These are phyloP conservation scores for Lizonia empirigonia DNA, from an alignment of 2,329 filamentous ascomycete species.

Conservation along the genomic window DNA sequence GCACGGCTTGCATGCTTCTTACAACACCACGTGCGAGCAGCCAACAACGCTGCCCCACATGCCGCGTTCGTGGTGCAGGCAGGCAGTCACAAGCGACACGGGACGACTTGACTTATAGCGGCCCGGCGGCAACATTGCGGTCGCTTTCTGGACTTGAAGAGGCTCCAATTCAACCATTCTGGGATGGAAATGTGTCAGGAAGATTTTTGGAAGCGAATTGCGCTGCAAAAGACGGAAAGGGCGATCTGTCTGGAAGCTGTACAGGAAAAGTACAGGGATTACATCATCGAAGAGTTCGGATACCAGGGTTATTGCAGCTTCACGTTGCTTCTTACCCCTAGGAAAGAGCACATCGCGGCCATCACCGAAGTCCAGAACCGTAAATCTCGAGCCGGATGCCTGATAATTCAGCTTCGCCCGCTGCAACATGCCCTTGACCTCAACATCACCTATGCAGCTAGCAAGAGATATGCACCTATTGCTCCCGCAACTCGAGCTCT, in stretches of 20 bases:
- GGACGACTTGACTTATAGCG: constrained; percentile 9
- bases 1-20: constrained; percentile 3
- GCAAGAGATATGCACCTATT: constrained; percentile 24
- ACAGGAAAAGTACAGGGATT: constrained; percentile 4
- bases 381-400: neutral
- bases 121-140: neutral
- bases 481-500: constrained; percentile 28
- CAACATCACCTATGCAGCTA: constrained; percentile 26
- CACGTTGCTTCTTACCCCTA: constrained; percentile 18
- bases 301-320: constrained; percentile 35
- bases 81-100: constrained; percentile 4
- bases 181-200: neutral
- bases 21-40: constrained; percentile 23
- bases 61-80: neutral
- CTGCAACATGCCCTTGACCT: constrained; percentile 30
- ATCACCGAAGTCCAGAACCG: neutral
- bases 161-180: neutral
- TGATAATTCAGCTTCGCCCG: constrained; percentile 40
- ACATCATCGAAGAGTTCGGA: constrained; percentile 18
- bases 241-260: constrained; percentile 18
- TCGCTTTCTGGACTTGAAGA: neutral
- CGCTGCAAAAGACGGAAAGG: constrained; percentile 15
- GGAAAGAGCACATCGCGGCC: too few relatives aligned
- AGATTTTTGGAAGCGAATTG: constrained; percentile 25
- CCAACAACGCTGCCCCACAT: neutral